These are phyloP conservation scores for Exserohilum turcica DNA, from an alignment of 2,329 filamentous ascomycete genomes.

Conservation along the genomic window DNA sequence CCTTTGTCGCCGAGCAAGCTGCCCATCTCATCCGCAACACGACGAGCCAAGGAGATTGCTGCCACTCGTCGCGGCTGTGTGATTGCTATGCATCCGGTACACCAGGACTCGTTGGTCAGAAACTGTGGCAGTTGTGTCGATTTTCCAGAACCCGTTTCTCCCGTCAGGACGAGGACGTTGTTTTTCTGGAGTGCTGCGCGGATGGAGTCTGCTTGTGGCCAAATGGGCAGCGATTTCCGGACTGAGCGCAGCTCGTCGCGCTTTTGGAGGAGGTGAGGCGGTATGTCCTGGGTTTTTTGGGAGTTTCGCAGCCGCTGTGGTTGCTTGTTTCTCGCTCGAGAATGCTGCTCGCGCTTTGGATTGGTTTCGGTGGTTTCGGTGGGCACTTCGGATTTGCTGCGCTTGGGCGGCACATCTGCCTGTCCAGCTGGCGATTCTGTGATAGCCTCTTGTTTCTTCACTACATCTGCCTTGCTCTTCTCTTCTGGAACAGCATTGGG, in stretches of 20 bases:
- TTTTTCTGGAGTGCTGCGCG: conserved; percentile 64
- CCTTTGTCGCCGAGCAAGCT: conserved; percentile 64
- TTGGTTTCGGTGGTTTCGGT: neutral
- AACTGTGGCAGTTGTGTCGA: conserved; percentile 97
- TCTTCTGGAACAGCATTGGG: neutral
- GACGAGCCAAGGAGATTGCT: conserved; percentile 84
- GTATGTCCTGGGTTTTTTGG: conserved; percentile 18
- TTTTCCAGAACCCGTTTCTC: conserved; percentile 96
- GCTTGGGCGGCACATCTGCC: conserved; percentile 1
- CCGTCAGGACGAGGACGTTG: conserved; percentile 82
- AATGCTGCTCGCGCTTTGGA: conserved; percentile 5
- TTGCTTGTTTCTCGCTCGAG: conserved; percentile 5
- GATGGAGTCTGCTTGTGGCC: conserved; percentile 73
- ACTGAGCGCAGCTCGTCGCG: conserved; percentile 55
- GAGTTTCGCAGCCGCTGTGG: neutral
- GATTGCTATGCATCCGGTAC: conserved; percentile 78
- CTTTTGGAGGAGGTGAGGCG: conserved; percentile 46
- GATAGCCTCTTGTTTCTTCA: neutral
- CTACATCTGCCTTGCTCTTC: neutral
- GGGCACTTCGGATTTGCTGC: conserved; percentile 2
- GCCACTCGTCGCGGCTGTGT: conserved; percentile 94
- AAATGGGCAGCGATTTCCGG: conserved; percentile 79
- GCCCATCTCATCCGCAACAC: conserved; percentile 84
- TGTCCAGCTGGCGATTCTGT: neutral
- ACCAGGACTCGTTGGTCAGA: conserved; percentile 79